Conservation (phyloP, 768 basidiomycete genomes). For the Dacryopinax spathularia region DNA sequence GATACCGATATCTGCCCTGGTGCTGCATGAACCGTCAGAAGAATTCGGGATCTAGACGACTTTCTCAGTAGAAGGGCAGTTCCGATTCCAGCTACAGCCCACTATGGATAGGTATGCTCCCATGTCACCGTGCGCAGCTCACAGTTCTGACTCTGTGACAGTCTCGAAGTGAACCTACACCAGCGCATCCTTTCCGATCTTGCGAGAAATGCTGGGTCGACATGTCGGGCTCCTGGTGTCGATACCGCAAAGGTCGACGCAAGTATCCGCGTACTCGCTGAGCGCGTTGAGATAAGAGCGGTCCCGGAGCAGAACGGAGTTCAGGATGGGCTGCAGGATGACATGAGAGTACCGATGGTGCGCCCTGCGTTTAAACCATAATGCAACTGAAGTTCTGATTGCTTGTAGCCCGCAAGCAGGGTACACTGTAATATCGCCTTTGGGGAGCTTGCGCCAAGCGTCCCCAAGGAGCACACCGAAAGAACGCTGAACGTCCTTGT, state of each 20-base stretch:
- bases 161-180: constrained; percentile 65
- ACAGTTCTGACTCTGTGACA: constrained; percentile 17
- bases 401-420: constrained; percentile 45
- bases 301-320: constrained; percentile 20
- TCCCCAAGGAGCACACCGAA: constrained; percentile 40
- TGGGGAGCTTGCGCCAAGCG: constrained; percentile 57
- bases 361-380: constrained; percentile 11
- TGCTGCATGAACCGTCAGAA: no score
- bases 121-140: not conserved
- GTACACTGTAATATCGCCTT: constrained; percentile 75
- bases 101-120: not conserved
- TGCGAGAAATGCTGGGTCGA: constrained; percentile 40
- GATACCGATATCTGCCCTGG: no score
- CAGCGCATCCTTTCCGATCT: constrained; percentile 65
- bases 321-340: constrained; percentile 19
- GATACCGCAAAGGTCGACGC: constrained; percentile 26
- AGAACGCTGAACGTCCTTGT: constrained; percentile 45
- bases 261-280: constrained; percentile 44
- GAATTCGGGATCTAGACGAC: no score
- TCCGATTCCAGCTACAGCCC: no score
- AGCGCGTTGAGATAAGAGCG: constrained; percentile 40
- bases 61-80: no score
- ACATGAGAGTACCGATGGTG: constrained; percentile 43
- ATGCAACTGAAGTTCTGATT: not conserved
- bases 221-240: constrained; percentile 22